phyloP scores from a whole-genome alignment of 768 basidiomycete species.

The Panaeolus papilionaceus region DNA sequence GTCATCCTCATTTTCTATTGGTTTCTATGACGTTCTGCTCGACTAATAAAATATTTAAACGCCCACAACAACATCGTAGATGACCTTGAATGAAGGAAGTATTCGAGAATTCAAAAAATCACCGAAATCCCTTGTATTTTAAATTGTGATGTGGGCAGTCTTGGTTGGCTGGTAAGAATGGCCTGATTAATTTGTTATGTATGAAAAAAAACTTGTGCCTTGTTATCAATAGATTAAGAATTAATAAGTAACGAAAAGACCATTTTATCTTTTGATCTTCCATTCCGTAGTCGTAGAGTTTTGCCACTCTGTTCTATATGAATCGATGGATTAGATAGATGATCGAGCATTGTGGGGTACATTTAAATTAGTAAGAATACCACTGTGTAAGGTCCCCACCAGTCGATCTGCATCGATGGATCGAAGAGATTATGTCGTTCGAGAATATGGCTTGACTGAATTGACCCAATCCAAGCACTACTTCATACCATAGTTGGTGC shows the following conservation, averaged over 20 bases:
- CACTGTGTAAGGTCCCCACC: neutral
- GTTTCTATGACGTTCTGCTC: slow-evolving; percentile 6
- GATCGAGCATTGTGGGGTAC: slow-evolving; percentile 10
- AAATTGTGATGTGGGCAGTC: slow-evolving; percentile 1
- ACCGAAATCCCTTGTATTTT: neutral
- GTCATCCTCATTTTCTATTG: slow-evolving; percentile 4
- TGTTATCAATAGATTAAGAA: slow-evolving; percentile 5
- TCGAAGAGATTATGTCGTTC: slow-evolving; percentile 12
- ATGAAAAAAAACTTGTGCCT: slow-evolving; percentile 11
- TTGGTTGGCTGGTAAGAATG: slow-evolving; percentile 13
- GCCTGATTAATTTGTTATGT: neutral
- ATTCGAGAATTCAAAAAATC: neutral
- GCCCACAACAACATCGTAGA: neutral
- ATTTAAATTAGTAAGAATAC: neutral
- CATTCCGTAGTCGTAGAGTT: neutral
- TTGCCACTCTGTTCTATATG: neutral
- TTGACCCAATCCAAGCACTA: neutral
- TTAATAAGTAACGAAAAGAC: neutral
- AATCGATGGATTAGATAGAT: slow-evolving; percentile 15
- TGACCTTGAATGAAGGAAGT: neutral
- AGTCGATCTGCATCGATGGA: slow-evolving; percentile 10
- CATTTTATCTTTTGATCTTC: slow-evolving; percentile 6
- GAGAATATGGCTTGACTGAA: neutral
- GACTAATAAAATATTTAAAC: neutral
- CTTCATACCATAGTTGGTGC: neutral